These are phyloP conservation scores for Blastomyces silverae DNA, from an alignment of 2,329 filamentous ascomycete species.

Conservation along the genomic window DNA sequence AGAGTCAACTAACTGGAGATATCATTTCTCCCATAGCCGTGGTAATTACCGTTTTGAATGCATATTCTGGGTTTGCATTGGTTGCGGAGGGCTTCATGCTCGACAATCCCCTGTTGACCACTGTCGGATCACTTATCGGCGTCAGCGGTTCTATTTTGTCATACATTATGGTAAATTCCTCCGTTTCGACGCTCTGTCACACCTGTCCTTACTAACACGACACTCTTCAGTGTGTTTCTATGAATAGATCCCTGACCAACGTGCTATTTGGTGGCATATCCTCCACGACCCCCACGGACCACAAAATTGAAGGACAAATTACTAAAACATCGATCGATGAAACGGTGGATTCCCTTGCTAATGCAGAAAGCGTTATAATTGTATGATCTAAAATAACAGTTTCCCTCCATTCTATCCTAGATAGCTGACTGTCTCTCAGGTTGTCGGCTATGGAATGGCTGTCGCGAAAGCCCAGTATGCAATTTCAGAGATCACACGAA, in stretches of 20 bases:
- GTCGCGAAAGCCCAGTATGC: conserved; percentile 91
- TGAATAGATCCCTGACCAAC: conserved; percentile 86
- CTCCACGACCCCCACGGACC: conserved; percentile 57
- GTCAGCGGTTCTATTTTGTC: conserved; percentile 84
- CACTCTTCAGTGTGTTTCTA: conserved; percentile 61
- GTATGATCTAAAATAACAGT: conserved; percentile 58
- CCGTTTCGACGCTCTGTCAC: neutral
- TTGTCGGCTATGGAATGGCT: conserved; percentile 90
- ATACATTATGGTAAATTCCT: conserved; percentile 56
- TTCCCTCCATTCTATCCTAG: conserved; percentile 20
- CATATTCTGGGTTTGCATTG: conserved; percentile 82
- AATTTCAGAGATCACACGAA: conserved; percentile 70
- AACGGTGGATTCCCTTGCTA: conserved; percentile 65
- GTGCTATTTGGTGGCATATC: conserved; percentile 80
- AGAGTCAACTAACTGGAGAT: conserved; percentile 19
- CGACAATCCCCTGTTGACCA: conserved; percentile 76
- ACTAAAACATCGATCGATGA: conserved; percentile 75
- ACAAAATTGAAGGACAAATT: conserved; percentile 72
- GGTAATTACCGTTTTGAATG: conserved; percentile 83
- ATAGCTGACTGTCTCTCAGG: conserved; percentile 22
- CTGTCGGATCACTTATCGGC: conserved; percentile 78
- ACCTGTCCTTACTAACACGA: conserved; percentile 9
- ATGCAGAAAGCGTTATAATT: conserved; percentile 79
- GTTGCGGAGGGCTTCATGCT: conserved; percentile 91
- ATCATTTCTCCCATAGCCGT: conserved; percentile 47